Conservation (phyloP, 257 asterid genomes). For the Cordia subcordata region DNA sequence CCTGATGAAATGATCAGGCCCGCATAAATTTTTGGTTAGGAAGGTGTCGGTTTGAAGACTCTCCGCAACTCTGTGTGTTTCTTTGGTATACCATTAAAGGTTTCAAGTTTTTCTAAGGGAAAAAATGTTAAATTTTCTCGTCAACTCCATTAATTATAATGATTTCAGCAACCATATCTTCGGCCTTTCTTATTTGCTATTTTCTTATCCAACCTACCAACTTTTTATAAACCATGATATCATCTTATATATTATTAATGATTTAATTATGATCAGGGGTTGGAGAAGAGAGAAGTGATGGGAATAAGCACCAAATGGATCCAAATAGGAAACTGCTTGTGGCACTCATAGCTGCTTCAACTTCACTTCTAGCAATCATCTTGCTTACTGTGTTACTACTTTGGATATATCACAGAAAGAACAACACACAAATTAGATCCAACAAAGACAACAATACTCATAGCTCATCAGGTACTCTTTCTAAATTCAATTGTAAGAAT, state of each 20-base stretch:
- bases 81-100: constrained; percentile 1
- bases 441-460: constrained; percentile 9
- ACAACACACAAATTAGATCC: constrained; percentile 15
- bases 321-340: constrained; percentile 33
- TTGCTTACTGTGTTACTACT: constrained; percentile 23
- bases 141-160: not conserved
- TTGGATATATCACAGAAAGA: constrained; percentile 37
- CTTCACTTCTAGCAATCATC: constrained; percentile 29
- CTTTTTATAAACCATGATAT: constrained; percentile 3
- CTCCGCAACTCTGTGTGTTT: too few relatives aligned
- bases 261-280: constrained; percentile 25
- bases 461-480: constrained; percentile 25
- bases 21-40: too few relatives aligned
- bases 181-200: not conserved
- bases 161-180: constrained; percentile 2
- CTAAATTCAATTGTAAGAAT: too few relatives aligned
- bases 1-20: too few relatives aligned
- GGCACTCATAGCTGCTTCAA: constrained; percentile 35
- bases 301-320: constrained; percentile 16
- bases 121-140: too few relatives aligned
- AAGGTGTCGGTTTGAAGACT: too few relatives aligned
- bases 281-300: constrained; percentile 16
- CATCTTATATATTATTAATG: not conserved
- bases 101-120: constrained; percentile 13
- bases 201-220: constrained; percentile 5